Evolutionary conservation across 1,284 basidiomycete genomes (phyloP).

Genomic region (Exobasidium rhododendri): DNA sequence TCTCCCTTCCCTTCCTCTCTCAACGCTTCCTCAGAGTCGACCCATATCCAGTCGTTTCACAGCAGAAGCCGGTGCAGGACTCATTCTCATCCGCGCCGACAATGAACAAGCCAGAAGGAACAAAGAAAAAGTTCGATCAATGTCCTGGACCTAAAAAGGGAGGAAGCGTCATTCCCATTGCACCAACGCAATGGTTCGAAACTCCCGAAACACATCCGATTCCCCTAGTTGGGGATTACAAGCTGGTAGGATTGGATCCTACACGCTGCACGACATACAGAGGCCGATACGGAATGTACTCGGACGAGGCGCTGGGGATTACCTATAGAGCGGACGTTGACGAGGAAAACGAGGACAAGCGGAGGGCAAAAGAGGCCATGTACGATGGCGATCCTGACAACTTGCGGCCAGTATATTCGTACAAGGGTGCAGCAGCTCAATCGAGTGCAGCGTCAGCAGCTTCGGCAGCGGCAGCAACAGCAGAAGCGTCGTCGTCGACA

Average conservation of each 20-base stretch:
- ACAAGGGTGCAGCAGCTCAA: constrained; percentile 14
- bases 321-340: constrained; percentile 47
- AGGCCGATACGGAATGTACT: constrained; percentile 52
- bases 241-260: constrained; percentile 45
- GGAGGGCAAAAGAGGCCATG: constrained; percentile 31
- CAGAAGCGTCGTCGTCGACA: background rate
- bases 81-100: constrained; percentile 7
- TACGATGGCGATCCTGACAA: constrained; percentile 53
- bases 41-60: constrained; percentile 41
- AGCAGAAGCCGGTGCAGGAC: constrained; percentile 20
- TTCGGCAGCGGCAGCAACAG: background rate
- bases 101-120: constrained; percentile 15
- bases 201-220: constrained; percentile 50
- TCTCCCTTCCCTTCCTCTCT: background rate
- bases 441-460: background rate
- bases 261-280: constrained; percentile 52
- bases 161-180: constrained; percentile 36
- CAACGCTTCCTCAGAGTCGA: constrained; percentile 30
- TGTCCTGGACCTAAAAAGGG: constrained; percentile 44
- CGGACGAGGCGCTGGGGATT: constrained; percentile 53
- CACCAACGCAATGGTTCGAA: constrained; percentile 40
- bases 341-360: constrained; percentile 31
- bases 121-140: constrained; percentile 34
- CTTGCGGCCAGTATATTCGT: constrained; percentile 32
- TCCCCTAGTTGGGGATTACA: constrained; percentile 50